Conservation (phyloP, 1,284 basidiomycete genomes). For the Thecaphora frezii region DNA sequence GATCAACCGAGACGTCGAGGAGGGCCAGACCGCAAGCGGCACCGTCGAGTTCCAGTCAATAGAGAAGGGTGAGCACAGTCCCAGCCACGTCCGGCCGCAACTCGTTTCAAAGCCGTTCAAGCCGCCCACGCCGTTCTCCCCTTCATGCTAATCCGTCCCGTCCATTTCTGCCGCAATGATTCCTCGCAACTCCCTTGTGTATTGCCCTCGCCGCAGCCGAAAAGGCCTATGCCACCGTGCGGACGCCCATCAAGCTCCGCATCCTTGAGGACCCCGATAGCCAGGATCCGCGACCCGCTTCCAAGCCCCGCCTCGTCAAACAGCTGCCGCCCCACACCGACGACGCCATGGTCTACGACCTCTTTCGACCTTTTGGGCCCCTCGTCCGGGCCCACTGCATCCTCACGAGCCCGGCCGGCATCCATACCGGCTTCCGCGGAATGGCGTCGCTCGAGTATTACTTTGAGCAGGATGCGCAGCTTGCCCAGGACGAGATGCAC, state of each 20-base stretch:
- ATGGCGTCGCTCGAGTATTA: constrained; percentile 46
- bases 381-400: constrained; percentile 39
- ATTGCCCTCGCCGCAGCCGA: constrained; percentile 20
- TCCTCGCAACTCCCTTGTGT: not conserved
- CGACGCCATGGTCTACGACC: constrained; percentile 41
- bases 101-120: no score
- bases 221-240: constrained; percentile 46
- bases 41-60: constrained; percentile 52
- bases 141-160: no score
- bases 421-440: constrained; percentile 50
- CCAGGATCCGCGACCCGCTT: constrained; percentile 23
- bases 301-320: constrained; percentile 48
- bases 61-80: constrained; percentile 41
- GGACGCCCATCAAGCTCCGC: constrained; percentile 25
- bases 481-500: constrained; percentile 45
- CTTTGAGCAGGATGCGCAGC: constrained; percentile 39
- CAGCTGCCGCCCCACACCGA: constrained; percentile 41
- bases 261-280: constrained; percentile 14
- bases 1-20: constrained; percentile 32
- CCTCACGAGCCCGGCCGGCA: constrained; percentile 40
- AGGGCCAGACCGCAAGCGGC: constrained; percentile 25
- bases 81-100: no score
- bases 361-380: constrained; percentile 48
- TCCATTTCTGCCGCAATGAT: not conserved
- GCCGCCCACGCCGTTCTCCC: no score